Evolutionary conservation across 1,284 basidiomycete species (phyloP).

Genomic region (Vanrija sp.): DNA sequence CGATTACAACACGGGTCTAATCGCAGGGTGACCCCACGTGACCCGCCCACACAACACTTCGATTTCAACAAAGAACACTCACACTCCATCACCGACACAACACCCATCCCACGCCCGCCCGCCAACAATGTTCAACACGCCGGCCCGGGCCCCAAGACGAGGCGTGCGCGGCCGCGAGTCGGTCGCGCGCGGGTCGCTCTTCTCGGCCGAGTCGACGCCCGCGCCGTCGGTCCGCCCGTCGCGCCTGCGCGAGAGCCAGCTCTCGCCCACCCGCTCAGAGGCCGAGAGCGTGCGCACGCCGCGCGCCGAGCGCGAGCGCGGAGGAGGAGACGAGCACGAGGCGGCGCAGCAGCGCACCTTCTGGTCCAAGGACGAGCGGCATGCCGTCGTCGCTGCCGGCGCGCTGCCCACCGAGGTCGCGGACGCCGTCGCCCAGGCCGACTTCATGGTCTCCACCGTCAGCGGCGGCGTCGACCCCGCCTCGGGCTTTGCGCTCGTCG

Average conservation of each 20-base stretch:
- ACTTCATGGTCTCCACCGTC: slow-evolving; percentile 42
- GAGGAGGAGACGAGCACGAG: slow-evolving; percentile 14
- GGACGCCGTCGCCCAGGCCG: slow-evolving; percentile 28
- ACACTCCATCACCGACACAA: not conserved
- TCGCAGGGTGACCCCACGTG: not conserved
- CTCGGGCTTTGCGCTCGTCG: slow-evolving; percentile 48
- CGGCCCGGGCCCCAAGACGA: slow-evolving; percentile 31
- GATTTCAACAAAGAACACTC: not conserved
- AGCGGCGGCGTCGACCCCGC: slow-evolving; percentile 38
- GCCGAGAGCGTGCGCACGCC: slow-evolving; percentile 24
- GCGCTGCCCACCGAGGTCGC: slow-evolving; percentile 36
- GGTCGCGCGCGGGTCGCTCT: slow-evolving; percentile 21
- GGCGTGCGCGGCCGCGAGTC: slow-evolving; percentile 19
- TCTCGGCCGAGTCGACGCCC: slow-evolving; percentile 10
- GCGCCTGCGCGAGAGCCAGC: slow-evolving; percentile 6
- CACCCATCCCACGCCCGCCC: not conserved
- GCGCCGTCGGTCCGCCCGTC: slow-evolving; percentile 19
- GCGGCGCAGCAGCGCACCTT: slow-evolving; percentile 18
- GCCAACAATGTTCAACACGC: slow-evolving; percentile 37
- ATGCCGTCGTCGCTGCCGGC: slow-evolving; percentile 26
- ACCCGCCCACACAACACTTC: not conserved
- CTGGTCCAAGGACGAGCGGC: slow-evolving; percentile 37
- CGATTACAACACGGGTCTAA: too few relatives aligned
- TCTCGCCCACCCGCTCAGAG: slow-evolving; percentile 27
- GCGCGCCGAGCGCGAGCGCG: slow-evolving; percentile 1